Conservation (phyloP, 2,329 filamentous ascomycete species). For the Colletotrichum lini region DNA sequence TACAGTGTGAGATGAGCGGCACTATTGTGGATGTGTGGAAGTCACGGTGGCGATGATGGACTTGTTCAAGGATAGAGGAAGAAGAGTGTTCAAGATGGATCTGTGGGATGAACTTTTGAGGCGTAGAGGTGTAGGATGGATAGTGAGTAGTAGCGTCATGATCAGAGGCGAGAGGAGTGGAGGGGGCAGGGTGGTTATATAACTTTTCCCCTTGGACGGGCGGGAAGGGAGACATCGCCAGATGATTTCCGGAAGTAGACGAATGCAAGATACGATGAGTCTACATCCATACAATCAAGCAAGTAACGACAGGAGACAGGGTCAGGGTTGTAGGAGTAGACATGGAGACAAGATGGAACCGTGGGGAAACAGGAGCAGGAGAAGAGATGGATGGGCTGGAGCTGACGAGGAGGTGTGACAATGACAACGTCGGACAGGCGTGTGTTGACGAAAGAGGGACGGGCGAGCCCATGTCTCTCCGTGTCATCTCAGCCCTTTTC, state of each 20-base stretch:
- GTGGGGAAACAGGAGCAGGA: constrained; percentile 15
- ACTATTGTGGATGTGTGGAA: not conserved
- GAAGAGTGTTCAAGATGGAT: constrained; percentile 18
- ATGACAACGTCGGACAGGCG: constrained; percentile 8
- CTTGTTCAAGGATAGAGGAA: not conserved
- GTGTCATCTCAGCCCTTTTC: constrained; percentile 17
- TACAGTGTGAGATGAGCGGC: not conserved
- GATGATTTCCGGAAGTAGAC: constrained; percentile 22
- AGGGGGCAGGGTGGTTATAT: constrained; percentile 22
- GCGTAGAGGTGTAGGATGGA: constrained; percentile 15
- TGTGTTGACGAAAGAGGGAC: not conserved
- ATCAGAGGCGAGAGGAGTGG: not conserved
- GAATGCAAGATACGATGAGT: constrained; percentile 12
- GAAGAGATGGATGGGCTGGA: not conserved
- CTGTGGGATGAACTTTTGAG: constrained; percentile 3
- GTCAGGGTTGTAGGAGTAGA: not conserved
- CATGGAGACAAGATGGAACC: constrained; percentile 18
- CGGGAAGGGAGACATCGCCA: constrained; percentile 20
- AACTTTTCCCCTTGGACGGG: not conserved
- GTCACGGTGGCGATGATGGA: constrained; percentile 14
- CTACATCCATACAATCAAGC: not conserved
- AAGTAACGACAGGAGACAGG: not conserved
- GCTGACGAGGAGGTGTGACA: constrained; percentile 8
- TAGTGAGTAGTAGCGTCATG: not conserved
- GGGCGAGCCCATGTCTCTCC: not conserved